These are phyloP conservation scores for Cichorium intybus DNA, from an alignment of 140 eudicot genomes.

Conservation along the genomic window DNA sequence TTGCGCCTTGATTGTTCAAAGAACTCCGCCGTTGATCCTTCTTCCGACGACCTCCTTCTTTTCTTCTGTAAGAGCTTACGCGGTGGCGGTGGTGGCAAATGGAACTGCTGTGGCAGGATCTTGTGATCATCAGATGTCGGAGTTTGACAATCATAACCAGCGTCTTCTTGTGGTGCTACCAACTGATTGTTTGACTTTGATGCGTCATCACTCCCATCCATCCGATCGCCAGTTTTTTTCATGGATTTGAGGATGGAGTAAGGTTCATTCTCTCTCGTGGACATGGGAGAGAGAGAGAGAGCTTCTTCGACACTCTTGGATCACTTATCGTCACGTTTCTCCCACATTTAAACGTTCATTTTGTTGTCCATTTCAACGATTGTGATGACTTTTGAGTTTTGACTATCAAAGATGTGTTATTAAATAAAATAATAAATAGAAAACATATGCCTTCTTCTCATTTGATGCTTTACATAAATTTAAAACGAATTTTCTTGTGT, in stretches of 20 bases:
- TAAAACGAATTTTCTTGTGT: too few species aligned
- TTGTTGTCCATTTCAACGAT: conserved; percentile 14
- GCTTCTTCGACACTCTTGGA: conserved; percentile 16
- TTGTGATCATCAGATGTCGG: conserved; percentile 39
- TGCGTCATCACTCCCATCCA: conserved; percentile 13
- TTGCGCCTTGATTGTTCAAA: conserved; percentile 27
- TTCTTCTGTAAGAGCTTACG: too few species aligned
- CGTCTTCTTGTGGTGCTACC: not conserved
- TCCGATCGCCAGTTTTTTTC: conserved; percentile 8
- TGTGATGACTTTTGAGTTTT: not conserved
- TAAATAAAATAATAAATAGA: not conserved
- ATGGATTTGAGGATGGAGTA: conserved; percentile 1
- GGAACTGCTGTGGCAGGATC: conserved; percentile 15
- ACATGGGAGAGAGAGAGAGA: conserved; percentile 8
- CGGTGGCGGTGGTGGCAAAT: conserved; percentile 25
- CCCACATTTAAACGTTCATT: not conserved
- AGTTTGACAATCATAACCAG: conserved; percentile 16
- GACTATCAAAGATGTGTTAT: not conserved
- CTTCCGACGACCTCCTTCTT: conserved; percentile 23
- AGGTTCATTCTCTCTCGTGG: not conserved
- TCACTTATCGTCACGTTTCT: not conserved
- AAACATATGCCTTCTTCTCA: too few species aligned
- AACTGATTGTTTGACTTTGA: conserved; percentile 16
- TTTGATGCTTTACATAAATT: too few species aligned
- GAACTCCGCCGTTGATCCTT: conserved; percentile 12